Base-by-base conservation (phyloP, 1,284 basidiomycete genomes). In the Ceratobasidium sp. region DNA sequence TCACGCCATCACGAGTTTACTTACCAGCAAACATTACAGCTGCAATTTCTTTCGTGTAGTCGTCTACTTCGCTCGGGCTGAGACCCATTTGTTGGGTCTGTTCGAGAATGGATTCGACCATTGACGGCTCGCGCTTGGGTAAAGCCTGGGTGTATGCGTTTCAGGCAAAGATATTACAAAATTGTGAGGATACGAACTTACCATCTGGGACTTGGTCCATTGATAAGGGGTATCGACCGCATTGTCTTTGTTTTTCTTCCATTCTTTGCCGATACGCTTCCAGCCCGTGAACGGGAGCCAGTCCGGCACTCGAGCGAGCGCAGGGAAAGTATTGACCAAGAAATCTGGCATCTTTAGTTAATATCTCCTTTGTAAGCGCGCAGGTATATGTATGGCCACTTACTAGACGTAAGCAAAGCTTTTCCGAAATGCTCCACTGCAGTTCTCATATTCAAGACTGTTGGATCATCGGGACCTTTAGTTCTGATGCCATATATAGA, bases 231-330 rank as follows among this genome's bases (percentile, higher is more conserved):
- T 53, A 15, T 68, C 66, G 18, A 67, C 26, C 15, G 64, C 55
- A 13, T 42, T 28, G 7, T 77, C 46, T 44, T 77, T 77, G 13
- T 68, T 7, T 39, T 58, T 42, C 49, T 66, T 60, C 78, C 78
- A 79, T 51, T 76, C 55, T 12, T 53, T 64, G 6, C 64, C 64
- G 0, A 40, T 23, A 7, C 7, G n/a, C 55, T 79, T 73, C 63
- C 63, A 79, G 26, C 58, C 26, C 46, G 78, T 61, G 13, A 71
- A 71, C 10, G 78, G 78, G 26, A 79, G 49, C 78, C 78, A 79
- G 12, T 79, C 78, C 4, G 78, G 78, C 28, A 79, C 20, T n/a
- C 73, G 56, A 15, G 28, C 44, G 10, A 79, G 40, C 26, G 23
- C 66, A 10, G 78, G 78, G 26, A 75, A 40, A 23, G 55, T 44